Evolutionary conservation across 306 rosid genomes (phyloP).

Genomic region (Fragaria nilgerrensis): DNA sequence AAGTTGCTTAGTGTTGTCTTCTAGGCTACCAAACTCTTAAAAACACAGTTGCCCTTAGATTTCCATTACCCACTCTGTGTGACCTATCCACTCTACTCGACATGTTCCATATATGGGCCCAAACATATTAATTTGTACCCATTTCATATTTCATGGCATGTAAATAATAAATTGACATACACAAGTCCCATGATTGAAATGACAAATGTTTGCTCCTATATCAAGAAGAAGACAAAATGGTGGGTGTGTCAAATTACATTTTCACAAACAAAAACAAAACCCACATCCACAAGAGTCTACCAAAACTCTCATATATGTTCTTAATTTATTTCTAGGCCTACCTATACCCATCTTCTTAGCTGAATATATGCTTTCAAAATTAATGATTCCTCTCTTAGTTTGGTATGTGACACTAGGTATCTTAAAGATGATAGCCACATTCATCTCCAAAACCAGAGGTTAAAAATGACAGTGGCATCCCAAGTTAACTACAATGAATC

Average conservation of each 20-base stretch:
- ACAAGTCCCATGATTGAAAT: constrained; percentile 4
- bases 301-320: background rate
- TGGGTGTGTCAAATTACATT: background rate
- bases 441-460: background rate
- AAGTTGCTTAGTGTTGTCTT: too few relatives aligned
- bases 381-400: constrained; percentile 38
- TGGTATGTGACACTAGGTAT: constrained; percentile 16
- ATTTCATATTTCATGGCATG: background rate
- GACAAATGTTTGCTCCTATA: background rate
- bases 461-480: background rate
- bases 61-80: background rate
- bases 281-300: constrained; percentile 10
- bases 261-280: constrained; percentile 14
- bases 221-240: constrained; percentile 23
- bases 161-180: background rate
- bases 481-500: background rate
- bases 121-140: background rate
- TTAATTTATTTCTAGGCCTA: background rate
- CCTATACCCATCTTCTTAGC: background rate
- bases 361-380: constrained; percentile 12
- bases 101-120: background rate
- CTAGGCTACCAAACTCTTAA: too few relatives aligned
- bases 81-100: background rate
- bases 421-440: background rate
- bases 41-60: background rate